These are phyloP conservation scores for Endotrypanum monterogeii DNA, from an alignment of 208 protist species.

Conservation along the genomic window DNA sequence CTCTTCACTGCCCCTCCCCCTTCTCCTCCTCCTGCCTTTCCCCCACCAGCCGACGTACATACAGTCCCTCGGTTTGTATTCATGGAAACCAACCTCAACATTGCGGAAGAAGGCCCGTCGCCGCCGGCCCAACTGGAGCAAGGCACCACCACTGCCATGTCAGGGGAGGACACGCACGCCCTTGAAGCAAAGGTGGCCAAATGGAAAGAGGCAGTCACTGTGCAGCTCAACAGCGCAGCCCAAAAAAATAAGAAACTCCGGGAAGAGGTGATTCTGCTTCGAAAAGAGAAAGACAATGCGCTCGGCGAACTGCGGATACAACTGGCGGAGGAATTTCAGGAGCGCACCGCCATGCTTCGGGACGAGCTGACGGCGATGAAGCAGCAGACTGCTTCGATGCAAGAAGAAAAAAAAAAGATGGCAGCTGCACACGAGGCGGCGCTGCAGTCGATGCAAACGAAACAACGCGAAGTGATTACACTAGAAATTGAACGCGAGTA, in stretches of 20 bases:
- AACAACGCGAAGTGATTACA: conserved; percentile 28
- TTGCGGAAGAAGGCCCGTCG: background rate
- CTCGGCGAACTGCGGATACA: conserved; percentile 54
- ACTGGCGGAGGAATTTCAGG: conserved; percentile 70
- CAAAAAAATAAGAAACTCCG: conserved; percentile 75
- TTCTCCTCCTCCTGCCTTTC: too few species aligned
- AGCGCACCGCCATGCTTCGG: conserved; percentile 56
- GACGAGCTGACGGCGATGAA: conserved; percentile 54
- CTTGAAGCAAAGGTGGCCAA: conserved; percentile 48
- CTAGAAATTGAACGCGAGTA: conserved; percentile 26
- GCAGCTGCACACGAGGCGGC: conserved; percentile 49
- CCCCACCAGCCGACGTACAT: background rate
- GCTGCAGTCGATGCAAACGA: conserved; percentile 23
- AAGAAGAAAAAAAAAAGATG: conserved; percentile 47
- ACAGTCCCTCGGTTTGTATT: background rate
- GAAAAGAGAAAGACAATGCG: conserved; percentile 31
- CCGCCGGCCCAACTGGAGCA: background rate
- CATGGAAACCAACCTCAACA: background rate
- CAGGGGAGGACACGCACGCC: conserved; percentile 44
- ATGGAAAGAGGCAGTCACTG: conserved; percentile 66
- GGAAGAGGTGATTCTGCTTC: conserved; percentile 50
- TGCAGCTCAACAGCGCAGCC: conserved; percentile 62
- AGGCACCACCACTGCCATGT: background rate
- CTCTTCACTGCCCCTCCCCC: background rate
- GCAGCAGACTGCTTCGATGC: conserved; percentile 28